Evolutionary conservation across 2,329 filamentous ascomycete species (phyloP), one percentile per base, ranked within the genome.

Genomic region (Beauveria brongniartii): DNA sequence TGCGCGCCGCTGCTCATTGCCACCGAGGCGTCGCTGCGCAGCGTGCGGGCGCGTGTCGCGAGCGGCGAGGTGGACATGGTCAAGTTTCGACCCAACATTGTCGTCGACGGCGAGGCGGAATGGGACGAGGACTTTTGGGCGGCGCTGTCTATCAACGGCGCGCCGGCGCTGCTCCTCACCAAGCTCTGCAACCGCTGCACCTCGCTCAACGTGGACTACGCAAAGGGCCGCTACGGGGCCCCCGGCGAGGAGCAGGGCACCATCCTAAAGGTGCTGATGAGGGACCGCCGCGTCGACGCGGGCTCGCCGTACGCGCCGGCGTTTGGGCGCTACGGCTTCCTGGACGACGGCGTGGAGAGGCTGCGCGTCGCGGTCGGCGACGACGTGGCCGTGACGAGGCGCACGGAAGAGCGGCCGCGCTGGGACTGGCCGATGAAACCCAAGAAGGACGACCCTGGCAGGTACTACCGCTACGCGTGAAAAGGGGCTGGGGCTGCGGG

Each of bases 111-210:
- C 3, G 79, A 5, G 71, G 73, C 10, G 12, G 74, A 82, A 1
- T 92, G 82, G 69, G 86, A 87, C 14, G 88, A 92, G 70, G 89
- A 92, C 69, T 90, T 82, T 68, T 92, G 88, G 89, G 82, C 76
- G 3, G 84, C 86, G 67, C 71, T 91, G 40, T 71, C 71, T 18
- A 70, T 88, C 44, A 64, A 68, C 55, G 63, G 64, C 40, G 34
- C 61, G 20, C 68, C 70, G 5, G 74, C 73, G 46, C 74, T 91
- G 7, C 69, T 81, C 5, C 74, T 91, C 34, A 91, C 87, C 40
- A 84, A 83, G 56, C 89, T 91, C 70, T 92, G 88, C 69, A 80
- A 78, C 40, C 78, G 89, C 44, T 92, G 89, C 71, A 74, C 77
- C 34, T 89, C 85, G 63, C 75, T 91, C 63, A 91, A 90, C 71